A percentile compares a stretch with the other conserved stretches of the same genome.
Conservation (phyloP, 2,329 filamentous ascomycete species). For the Chrysoporthe puriensis region DNA sequence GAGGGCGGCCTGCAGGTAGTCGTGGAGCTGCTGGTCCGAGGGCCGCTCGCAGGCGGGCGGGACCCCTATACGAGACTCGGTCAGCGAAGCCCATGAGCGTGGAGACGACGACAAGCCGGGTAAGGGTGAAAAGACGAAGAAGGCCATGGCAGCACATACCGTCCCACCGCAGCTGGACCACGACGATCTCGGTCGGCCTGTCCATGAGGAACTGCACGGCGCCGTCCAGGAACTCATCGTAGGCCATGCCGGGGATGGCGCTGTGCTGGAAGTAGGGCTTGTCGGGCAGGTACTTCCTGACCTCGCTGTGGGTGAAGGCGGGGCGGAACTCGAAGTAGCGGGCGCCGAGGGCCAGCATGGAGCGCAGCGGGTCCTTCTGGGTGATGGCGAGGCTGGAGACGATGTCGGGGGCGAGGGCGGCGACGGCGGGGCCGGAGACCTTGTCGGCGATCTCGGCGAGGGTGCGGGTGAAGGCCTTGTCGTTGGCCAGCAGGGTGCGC, state of each 20-base stretch:
- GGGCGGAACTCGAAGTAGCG: conserved; percentile 58
- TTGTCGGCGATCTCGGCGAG: conserved; percentile 35
- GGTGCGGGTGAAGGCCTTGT: conserved; percentile 30
- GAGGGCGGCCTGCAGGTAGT: conserved; percentile 43
- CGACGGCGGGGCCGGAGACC: conserved; percentile 35
- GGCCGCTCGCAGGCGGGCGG: conserved; percentile 49
- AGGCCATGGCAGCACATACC: not conserved
- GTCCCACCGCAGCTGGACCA: conserved; percentile 47
- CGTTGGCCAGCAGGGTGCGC: conserved; percentile 32
- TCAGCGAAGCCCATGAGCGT: not conserved
- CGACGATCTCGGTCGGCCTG: conserved; percentile 49
- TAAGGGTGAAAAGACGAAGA: not conserved
- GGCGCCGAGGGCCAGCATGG: conserved; percentile 50
- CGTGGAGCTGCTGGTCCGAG: conserved; percentile 43
- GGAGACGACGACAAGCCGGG: too few species aligned
- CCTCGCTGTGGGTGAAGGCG: conserved; percentile 48
- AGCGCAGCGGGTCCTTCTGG: conserved; percentile 51
- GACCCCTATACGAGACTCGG: conserved; percentile 40
- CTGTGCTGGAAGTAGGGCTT: conserved; percentile 55
- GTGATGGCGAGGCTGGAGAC: conserved; percentile 53
- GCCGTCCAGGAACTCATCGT: conserved; percentile 46
- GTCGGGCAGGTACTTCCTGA: conserved; percentile 47
- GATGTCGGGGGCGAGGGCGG: conserved; percentile 44
- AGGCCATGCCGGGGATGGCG: conserved; percentile 54
- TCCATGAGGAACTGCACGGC: conserved; percentile 45